Evolutionary conservation across 1,284 basidiomycete genomes (phyloP).

Genomic region (Inonotus obliquus): DNA sequence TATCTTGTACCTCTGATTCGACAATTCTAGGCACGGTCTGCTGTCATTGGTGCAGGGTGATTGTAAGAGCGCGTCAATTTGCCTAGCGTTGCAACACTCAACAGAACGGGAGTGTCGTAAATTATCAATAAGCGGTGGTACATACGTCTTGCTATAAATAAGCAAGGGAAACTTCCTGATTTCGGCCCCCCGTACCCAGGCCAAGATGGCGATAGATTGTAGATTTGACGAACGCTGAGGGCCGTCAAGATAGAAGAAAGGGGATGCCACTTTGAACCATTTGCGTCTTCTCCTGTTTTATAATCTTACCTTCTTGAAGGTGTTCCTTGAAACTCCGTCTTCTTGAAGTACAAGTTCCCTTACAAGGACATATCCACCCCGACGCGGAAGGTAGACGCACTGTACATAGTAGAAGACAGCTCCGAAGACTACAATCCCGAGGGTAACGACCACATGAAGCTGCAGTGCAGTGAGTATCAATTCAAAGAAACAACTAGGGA

Average conservation of each 20-base stretch:
- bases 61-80: not conserved
- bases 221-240: not conserved
- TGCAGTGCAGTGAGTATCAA: conserved; percentile 22
- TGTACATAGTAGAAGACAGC: conserved; percentile 57
- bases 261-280: too few relatives aligned
- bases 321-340: conserved; percentile 45
- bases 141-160: too few relatives aligned
- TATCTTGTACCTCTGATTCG: not conserved
- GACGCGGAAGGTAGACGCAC: conserved; percentile 49
- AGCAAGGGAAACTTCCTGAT: too few relatives aligned
- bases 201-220: too few relatives aligned
- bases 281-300: not conserved
- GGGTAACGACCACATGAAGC: conserved; percentile 50
- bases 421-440: conserved; percentile 47
- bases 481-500: not conserved
- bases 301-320: conserved; percentile 32
- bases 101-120: not conserved
- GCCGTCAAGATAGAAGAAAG: not conserved
- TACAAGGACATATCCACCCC: conserved; percentile 45
- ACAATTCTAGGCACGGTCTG: not conserved
- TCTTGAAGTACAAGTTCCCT: conserved; percentile 46
- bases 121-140: not conserved
- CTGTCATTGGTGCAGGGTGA: not conserved
- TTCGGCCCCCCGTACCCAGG: too few relatives aligned
- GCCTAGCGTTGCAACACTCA: not conserved